These are phyloP conservation scores for Geopyxis carbonaria DNA, from an alignment of 495 filamentous ascomycete species.

Conservation along the genomic window DNA sequence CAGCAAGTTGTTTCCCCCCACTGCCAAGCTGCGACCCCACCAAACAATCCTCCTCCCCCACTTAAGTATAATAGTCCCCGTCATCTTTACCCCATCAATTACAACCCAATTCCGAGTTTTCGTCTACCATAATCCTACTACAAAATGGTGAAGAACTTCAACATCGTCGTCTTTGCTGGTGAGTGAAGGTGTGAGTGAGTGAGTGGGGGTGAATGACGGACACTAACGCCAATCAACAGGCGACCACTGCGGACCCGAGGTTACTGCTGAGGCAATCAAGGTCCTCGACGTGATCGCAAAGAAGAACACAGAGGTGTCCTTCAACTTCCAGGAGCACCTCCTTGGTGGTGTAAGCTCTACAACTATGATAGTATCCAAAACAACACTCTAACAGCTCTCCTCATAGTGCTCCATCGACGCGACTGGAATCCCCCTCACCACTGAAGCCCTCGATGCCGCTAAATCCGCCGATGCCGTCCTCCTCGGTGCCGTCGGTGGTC, in stretches of 20 bases:
- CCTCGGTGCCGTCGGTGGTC: conserved; percentile 88
- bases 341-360: conserved; percentile 61
- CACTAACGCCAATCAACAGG: conserved; percentile 31
- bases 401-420: conserved; percentile 88
- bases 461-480: conserved; percentile 84
- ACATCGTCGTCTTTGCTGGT: conserved; percentile 32
- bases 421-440: conserved; percentile 59
- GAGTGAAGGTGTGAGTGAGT: neutral
- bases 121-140: neutral
- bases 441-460: conserved; percentile 67
- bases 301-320: conserved; percentile 47
- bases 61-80: neutral
- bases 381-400: conserved; percentile 2
- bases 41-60: neutral
- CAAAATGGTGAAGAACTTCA: conserved; percentile 26
- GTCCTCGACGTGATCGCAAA: conserved; percentile 60
- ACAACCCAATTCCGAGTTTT: neutral
- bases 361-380: conserved; percentile 1
- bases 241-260: conserved; percentile 93
- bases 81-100: neutral
- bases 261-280: conserved; percentile 30
- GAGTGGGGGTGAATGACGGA: neutral
- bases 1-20: neutral
- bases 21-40: conserved; percentile 4
- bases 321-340: conserved; percentile 84